A percentile compares a stretch with the other conserved stretches of the same genome.
Evolutionary conservation across 176 grass and related monocot genomes (phyloP).

Genomic region (Canna indica): DNA sequence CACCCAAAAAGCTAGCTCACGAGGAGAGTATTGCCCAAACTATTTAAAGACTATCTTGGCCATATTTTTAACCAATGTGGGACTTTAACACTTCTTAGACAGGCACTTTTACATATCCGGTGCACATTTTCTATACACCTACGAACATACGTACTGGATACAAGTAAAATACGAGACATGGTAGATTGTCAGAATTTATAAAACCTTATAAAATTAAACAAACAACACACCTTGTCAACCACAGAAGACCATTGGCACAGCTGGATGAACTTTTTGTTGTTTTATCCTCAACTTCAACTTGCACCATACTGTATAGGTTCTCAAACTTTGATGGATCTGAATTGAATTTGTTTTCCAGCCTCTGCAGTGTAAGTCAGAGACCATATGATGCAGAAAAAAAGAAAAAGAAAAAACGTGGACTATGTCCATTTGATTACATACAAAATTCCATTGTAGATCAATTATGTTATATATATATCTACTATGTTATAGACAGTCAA

Average conservation of each 20-base stretch:
- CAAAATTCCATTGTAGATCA: constrained; percentile 14
- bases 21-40: no score
- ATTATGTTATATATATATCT: no score
- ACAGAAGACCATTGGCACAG: constrained; percentile 95
- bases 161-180: background rate
- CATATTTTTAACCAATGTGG: no score
- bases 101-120: background rate
- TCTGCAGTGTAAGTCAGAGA: constrained; percentile 26
- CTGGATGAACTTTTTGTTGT: constrained; percentile 80
- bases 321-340: constrained; percentile 73
- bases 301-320: constrained; percentile 71
- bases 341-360: constrained; percentile 72
- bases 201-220: background rate
- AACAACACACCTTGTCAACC: constrained; percentile 73
- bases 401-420: constrained; percentile 2
- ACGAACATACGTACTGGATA: background rate
- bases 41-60: no score
- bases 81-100: background rate
- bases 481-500: no score
- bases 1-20: no score
- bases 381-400: background rate
- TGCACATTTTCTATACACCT: background rate
- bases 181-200: no score
- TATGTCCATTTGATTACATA: background rate
- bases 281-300: constrained; percentile 84